Percentiles rank a stretch among this genome's conserved stretches.
Conservation (phyloP, 192 early-diverging fungal species). For the Coemansia sp. region DNA sequence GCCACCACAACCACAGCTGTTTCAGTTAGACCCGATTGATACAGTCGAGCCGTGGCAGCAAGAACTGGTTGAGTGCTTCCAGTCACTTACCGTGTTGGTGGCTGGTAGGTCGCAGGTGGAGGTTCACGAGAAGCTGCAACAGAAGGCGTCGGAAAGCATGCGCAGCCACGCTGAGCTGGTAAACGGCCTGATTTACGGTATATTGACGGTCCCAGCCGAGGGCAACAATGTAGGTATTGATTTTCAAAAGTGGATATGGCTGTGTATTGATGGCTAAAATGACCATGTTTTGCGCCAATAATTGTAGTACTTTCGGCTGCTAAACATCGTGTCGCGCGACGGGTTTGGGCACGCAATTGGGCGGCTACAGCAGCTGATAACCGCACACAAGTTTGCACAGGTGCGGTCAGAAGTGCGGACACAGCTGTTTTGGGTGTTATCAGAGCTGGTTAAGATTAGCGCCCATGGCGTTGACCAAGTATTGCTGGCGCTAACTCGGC, state of each 20-base stretch:
- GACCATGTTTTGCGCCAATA: no score
- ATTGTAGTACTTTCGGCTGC: conserved; percentile 55
- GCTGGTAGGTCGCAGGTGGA: conserved; percentile 58
- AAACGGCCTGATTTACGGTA: conserved; percentile 62
- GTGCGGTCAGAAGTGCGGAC: conserved; percentile 40
- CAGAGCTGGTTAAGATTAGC: conserved; percentile 55
- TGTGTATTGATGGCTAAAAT: neutral
- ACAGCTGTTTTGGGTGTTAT: conserved; percentile 65
- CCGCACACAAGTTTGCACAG: conserved; percentile 34
- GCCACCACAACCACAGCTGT: conserved; percentile 46
- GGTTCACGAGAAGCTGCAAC: conserved; percentile 62
- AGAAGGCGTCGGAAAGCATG: conserved; percentile 58
- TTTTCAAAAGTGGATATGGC: neutral
- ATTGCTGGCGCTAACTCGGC: conserved; percentile 57
- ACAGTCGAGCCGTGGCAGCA: conserved; percentile 51
- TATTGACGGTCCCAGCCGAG: conserved; percentile 53
- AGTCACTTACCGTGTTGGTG: conserved; percentile 25
- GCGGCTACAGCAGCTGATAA: conserved; percentile 36
- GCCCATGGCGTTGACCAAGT: conserved; percentile 58
- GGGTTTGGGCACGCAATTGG: conserved; percentile 51
- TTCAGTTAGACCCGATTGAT: conserved; percentile 51
- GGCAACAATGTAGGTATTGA: conserved; percentile 27
- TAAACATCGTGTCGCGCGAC: conserved; percentile 68
- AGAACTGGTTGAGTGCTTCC: conserved; percentile 48
- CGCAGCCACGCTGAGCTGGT: conserved; percentile 53